Base-by-base conservation (phyloP, 352 stramenopile species). In the Globisporangium sylvaticum region DNA sequence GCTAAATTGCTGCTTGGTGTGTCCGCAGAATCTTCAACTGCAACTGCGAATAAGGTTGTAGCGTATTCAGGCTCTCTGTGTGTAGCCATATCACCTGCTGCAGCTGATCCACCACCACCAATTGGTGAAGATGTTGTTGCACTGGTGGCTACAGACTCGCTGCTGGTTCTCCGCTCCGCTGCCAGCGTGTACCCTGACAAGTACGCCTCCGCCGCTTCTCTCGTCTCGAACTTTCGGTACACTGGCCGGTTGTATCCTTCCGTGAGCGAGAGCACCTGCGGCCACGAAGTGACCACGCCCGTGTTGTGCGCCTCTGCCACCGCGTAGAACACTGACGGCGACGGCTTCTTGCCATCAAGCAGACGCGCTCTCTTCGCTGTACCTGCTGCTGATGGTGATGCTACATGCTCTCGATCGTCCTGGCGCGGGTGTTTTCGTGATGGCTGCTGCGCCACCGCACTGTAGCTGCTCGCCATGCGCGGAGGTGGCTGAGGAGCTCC, bases 271-370 rank as follows among this genome's bases (percentile, higher is more conserved):
- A 79, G 46, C 27, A 84, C 67, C 8, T 82, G 68, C 1, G 68
- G 37, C 71, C 70, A 80, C 4, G 61, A 71, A 4, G 80, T 72
- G 32, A 78, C 76, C 34, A 87, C 66, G 15, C 78, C 80, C 1
- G 74, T 74, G 5, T 48, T 67, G 29, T 72, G 72, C 22, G 76
- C 77, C 57, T 79, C 74, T 14, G 78, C 67, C 1, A 82, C 72
- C 1, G 73, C 78, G 24, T 81, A 82, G 58, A 65, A 75, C 67
- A 48, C 42, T 62, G 52, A 46, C 63, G 50, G 46, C 58, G 50
- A 50, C 67, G 71, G 14, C 31, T 58, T 55, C 27, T 29, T 55
- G 4, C 20, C 48, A 31, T 29, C 22, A 20, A 55, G 48, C 22
- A 55, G 9, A 7, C 48, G 48, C 22, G 22, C 48, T 25, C 48